These are phyloP conservation scores for Glycine soja DNA, from an alignment of 306 rosid genomes.

Conservation along the genomic window DNA sequence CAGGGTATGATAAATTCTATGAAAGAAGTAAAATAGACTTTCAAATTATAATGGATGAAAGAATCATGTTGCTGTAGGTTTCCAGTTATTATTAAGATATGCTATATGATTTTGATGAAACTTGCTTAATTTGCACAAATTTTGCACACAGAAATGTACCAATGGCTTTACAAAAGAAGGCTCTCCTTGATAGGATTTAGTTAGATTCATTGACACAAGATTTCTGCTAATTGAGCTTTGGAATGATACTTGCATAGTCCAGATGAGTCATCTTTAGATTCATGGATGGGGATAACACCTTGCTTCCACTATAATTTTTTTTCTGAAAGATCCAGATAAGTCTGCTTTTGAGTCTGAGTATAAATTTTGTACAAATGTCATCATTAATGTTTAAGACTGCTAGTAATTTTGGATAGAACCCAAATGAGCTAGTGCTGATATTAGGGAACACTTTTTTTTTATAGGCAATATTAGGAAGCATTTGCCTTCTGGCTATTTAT, in stretches of 20 bases:
- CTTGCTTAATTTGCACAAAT: neutral
- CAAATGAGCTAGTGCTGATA: conserved; percentile 1
- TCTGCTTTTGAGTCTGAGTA: neutral
- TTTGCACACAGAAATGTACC: neutral
- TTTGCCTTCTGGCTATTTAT: conserved; percentile 6
- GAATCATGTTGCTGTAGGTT: conserved; percentile 7
- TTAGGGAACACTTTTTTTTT: neutral
- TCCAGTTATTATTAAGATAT: neutral
- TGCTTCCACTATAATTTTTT: neutral
- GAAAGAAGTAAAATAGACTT: conserved; percentile 7
- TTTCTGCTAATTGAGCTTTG: conserved; percentile 23
- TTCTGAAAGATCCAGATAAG: conserved; percentile 1
- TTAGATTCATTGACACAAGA: neutral
- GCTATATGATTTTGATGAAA: conserved; percentile 16
- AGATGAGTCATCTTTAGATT: neutral
- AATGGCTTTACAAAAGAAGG: conserved; percentile 9
- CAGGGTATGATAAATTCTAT: conserved; percentile 70
- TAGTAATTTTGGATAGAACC: neutral
- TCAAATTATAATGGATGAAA: neutral
- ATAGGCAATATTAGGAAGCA: neutral
- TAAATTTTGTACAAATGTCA: neutral
- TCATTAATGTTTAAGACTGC: neutral
- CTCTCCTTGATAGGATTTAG: conserved; percentile 15
- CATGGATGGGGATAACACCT: neutral
- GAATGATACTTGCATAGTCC: neutral